These are phyloP conservation scores for Rhytidhysteron rufulum DNA, from an alignment of 2,329 filamentous ascomycete genomes.

Conservation along the genomic window DNA sequence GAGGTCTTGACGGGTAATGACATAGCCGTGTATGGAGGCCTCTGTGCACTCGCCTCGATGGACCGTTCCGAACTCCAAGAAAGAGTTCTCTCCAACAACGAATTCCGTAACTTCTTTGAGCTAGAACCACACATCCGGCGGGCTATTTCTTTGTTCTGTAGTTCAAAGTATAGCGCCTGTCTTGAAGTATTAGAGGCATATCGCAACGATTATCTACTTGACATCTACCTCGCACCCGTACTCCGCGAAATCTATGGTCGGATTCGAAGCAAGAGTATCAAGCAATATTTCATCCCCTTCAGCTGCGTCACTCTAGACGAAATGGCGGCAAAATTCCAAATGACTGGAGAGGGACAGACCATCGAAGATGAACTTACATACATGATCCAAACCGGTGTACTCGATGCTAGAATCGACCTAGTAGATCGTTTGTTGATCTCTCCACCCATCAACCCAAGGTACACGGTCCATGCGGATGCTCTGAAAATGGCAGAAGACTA, in stretches of 20 bases:
- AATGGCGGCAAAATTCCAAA: constrained; percentile 72
- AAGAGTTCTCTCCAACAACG: constrained; percentile 76
- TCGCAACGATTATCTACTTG: constrained; percentile 81
- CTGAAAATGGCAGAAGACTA: constrained; percentile 67
- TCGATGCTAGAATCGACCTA: constrained; percentile 80
- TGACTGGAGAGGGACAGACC: constrained; percentile 41
- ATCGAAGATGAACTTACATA: constrained; percentile 71
- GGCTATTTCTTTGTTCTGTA: constrained; percentile 84
- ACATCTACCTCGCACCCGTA: constrained; percentile 77
- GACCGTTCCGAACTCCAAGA: constrained; percentile 69
- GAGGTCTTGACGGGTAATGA: constrained; percentile 80
- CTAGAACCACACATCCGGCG: constrained; percentile 91
- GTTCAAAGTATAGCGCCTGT: constrained; percentile 82
- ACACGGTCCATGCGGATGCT: constrained; percentile 65
- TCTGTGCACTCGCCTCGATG: constrained; percentile 89
- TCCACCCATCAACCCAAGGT: constrained; percentile 62
- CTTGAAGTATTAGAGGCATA: constrained; percentile 78
- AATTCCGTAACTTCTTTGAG: constrained; percentile 85
- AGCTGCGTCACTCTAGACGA: constrained; percentile 78
- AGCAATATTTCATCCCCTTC: constrained; percentile 89
- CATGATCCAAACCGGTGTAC: constrained; percentile 69
- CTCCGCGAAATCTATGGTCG: constrained; percentile 65
- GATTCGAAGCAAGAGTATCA: constrained; percentile 87
- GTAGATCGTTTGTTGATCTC: constrained; percentile 77
- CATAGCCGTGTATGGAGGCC: constrained; percentile 83